Evolutionary conservation across 2,329 filamentous ascomycete genomes (phyloP).

Genomic region (Trichoderma polysporum): DNA sequence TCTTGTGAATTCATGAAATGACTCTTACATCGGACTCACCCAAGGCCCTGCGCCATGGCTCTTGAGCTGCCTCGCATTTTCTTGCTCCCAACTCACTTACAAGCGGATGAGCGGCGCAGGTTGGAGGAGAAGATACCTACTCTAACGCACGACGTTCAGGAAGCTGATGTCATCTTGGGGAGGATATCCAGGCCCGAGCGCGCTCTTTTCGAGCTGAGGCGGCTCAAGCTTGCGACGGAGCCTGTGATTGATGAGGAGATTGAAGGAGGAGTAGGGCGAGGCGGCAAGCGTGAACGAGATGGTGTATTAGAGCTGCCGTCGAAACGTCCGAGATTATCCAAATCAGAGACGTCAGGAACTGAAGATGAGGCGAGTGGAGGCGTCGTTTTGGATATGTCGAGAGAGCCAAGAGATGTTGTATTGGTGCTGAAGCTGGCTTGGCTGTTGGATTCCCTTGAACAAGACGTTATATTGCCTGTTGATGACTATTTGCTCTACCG

Average conservation of each 20-base stretch:
- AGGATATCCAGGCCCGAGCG: slow-evolving; percentile 68
- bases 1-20: not conserved
- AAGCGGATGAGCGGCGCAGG: slow-evolving; percentile 59
- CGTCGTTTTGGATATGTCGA: not conserved
- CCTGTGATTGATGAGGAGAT: slow-evolving; percentile 28
- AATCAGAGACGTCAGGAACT: not conserved
- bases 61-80: slow-evolving; percentile 62
- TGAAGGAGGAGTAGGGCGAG: slow-evolving; percentile 1
- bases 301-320: not conserved
- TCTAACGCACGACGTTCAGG: slow-evolving; percentile 68
- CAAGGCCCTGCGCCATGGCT: slow-evolving; percentile 25
- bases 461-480: slow-evolving; percentile 46
- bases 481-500: slow-evolving; percentile 55
- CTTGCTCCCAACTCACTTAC: slow-evolving; percentile 69
- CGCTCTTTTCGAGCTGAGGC: slow-evolving; percentile 74
- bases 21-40: not conserved
- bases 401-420: slow-evolving; percentile 32
- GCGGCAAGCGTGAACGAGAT: not conserved
- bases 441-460: slow-evolving; percentile 54
- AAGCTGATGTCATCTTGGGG: slow-evolving; percentile 73
- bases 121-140: slow-evolving; percentile 64
- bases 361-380: not conserved
- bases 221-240: slow-evolving; percentile 60
- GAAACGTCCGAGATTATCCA: slow-evolving; percentile 26
- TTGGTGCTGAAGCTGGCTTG: slow-evolving; percentile 60